Base-by-base conservation (phyloP, 2,329 filamentous ascomycete species). In the Claviceps spartinae region DNA sequence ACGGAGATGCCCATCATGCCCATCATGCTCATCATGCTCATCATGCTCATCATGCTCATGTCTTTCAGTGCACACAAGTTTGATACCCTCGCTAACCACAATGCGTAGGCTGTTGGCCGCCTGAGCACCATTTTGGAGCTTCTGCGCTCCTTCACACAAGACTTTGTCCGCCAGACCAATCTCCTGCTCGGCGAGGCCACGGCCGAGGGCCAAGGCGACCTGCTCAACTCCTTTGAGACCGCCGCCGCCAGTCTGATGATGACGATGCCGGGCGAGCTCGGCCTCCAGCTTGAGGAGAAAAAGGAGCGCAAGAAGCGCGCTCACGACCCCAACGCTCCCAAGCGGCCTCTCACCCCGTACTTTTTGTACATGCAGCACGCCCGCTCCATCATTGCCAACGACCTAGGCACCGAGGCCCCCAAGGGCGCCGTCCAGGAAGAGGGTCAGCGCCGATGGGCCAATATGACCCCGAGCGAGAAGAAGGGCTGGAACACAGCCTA, bases 351-450 rank as follows among this genome's bases (percentile, higher is more conserved):
- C 63, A 97, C 91, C 5, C 89, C 91, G 2, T 96, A 94, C 74
- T 95, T 97, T 75, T 74, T 96, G 55, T 97, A 89, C 74, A 88
- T 95, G 76, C 86, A 94, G 67, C 84, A 86, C 57, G 88, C 88
- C 57, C 86, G 93, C 48, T 79, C 83, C 49, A 84, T 87, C 65
- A 93, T 97, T 60, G 84, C 86, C 53, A 76, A 75, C 37, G 88
- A 94, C 60, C 77, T 95, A 11, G 86, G 85, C 22, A 65, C 79
- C n/a, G 77, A 81, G 54, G 82, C 83, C 7, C 84, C 85, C 66
- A 90, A 91, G 65, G 88, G 88, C 63, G 88, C 90, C 53, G 86
- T 97, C 48, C 85, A 89, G 64, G 82, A 87, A 54, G 89, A 95
- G 69, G 88, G 89, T 42, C 90, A 88, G 63, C 82, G 82, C 61